These are phyloP conservation scores for Pythium pyrilobum DNA, from an alignment of 352 stramenopile genomes.

Conservation along the genomic window DNA sequence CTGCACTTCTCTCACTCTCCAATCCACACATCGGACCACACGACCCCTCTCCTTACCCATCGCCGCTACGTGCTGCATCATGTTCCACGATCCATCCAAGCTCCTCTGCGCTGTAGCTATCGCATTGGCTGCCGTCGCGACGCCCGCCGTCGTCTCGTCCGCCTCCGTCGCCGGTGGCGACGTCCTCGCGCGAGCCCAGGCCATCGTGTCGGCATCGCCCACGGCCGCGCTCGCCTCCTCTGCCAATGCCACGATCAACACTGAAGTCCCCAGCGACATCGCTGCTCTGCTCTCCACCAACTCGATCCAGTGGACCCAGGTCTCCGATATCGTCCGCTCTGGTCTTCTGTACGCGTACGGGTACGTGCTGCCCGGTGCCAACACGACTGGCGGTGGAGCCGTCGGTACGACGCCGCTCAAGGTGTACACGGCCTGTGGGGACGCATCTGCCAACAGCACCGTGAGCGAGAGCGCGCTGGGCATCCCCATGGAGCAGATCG, in stretches of 20 bases:
- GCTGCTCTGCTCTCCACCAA: background rate
- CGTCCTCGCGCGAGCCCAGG: slow-evolving; percentile 11
- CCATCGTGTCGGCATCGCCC: background rate
- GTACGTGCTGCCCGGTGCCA: slow-evolving; percentile 33
- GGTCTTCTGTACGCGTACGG: slow-evolving; percentile 42
- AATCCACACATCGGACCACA: no score
- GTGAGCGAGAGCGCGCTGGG: background rate
- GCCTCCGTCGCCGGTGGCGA: background rate
- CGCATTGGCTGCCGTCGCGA: background rate
- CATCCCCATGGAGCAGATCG: slow-evolving; percentile 28
- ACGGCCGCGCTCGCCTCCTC: background rate
- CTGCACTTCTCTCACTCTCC: no score
- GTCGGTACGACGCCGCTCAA: slow-evolving; percentile 16
- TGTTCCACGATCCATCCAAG: no score
- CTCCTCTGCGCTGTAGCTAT: no score
- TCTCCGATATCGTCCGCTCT: slow-evolving; percentile 36
- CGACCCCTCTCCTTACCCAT: no score
- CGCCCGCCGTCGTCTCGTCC: background rate
- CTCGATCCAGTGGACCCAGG: slow-evolving; percentile 18
- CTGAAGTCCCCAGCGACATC: slow-evolving; percentile 12
- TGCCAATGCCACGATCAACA: no score
- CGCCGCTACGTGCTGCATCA: no score
- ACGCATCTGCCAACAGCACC: background rate
- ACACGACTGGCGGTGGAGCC: slow-evolving; percentile 10
- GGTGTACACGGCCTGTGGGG: slow-evolving; percentile 36